phyloP scores from a whole-genome alignment of 116 monocot genomes.

The Posidonia oceanica region DNA sequence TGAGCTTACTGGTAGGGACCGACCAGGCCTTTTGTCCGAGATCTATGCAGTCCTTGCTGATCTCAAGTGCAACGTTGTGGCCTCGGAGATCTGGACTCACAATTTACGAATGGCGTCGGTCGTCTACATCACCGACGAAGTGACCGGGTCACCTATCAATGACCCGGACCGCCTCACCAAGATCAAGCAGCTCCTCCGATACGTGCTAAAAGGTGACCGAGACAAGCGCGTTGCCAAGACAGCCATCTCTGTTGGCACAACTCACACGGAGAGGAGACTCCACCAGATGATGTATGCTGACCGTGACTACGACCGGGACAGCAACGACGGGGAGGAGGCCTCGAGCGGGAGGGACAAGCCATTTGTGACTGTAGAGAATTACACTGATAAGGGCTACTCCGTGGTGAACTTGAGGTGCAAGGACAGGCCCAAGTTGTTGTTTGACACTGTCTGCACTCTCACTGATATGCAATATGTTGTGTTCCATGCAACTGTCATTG shows the following conservation, averaged over 20 bases:
- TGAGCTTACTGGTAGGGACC: conserved; percentile 62
- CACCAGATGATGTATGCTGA: conserved; percentile 87
- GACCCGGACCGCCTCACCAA: conserved; percentile 38
- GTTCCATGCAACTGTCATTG: conserved; percentile 70
- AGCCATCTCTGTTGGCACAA: conserved; percentile 21
- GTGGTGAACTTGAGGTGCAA: conserved; percentile 52
- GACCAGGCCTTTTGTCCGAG: conserved; percentile 79
- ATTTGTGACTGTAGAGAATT: conserved; percentile 49
- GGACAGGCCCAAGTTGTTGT: conserved; percentile 69
- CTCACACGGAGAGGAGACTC: conserved; percentile 65
- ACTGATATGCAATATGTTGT: conserved; percentile 92
- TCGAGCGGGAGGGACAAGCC: conserved; percentile 2
- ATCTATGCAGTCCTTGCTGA: conserved; percentile 65
- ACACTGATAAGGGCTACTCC: conserved; percentile 55
- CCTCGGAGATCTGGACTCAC: conserved; percentile 81
- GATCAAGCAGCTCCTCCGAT: conserved; percentile 50
- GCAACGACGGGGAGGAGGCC: background rate
- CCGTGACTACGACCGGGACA: conserved; percentile 32
- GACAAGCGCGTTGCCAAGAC: conserved; percentile 39
- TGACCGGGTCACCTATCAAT: conserved; percentile 30
- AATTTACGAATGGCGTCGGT: conserved; percentile 75
- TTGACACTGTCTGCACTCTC: conserved; percentile 76
- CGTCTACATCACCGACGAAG: conserved; percentile 56
- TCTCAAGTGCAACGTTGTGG: conserved; percentile 68
- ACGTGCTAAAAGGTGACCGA: conserved; percentile 41